A percentile compares a stretch with the other conserved stretches of the same genome.
phyloP scores from a whole-genome alignment of 305 asterid species.

The Rubia balearica region DNA sequence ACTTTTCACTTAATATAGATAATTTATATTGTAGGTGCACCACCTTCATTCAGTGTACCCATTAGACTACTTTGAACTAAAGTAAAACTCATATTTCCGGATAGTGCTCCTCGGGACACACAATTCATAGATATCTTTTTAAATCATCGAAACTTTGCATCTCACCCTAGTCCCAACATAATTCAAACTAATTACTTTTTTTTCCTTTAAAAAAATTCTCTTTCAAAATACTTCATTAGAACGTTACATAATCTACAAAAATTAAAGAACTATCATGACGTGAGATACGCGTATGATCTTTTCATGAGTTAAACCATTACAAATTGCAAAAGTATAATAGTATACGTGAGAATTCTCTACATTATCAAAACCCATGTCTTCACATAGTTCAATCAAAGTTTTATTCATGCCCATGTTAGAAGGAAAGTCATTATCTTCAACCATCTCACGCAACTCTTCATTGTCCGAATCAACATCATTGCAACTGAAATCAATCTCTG shows the following conservation, averaged over 20 bases:
- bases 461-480: too few species aligned
- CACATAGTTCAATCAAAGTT: too few species aligned
- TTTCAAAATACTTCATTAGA: not conserved
- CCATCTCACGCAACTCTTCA: too few species aligned
- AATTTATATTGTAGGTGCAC: not conserved
- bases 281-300: not conserved
- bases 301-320: not conserved
- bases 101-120: not conserved
- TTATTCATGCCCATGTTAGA: too few species aligned
- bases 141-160: not conserved
- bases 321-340: too few species aligned
- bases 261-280: not conserved
- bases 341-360: too few species aligned
- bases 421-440: too few species aligned
- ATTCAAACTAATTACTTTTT: not conserved
- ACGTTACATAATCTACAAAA: not conserved
- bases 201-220: not conserved
- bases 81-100: not conserved
- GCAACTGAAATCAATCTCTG: too few species aligned
- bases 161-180: not conserved
- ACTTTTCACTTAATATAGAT: not conserved
- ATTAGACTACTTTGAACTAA: not conserved
- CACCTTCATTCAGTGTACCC: not conserved
- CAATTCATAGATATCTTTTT: not conserved
- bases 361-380: too few species aligned